These are phyloP conservation scores for Coniochaeta prunicola DNA, from an alignment of 2,329 filamentous ascomycete species.

Conservation along the genomic window DNA sequence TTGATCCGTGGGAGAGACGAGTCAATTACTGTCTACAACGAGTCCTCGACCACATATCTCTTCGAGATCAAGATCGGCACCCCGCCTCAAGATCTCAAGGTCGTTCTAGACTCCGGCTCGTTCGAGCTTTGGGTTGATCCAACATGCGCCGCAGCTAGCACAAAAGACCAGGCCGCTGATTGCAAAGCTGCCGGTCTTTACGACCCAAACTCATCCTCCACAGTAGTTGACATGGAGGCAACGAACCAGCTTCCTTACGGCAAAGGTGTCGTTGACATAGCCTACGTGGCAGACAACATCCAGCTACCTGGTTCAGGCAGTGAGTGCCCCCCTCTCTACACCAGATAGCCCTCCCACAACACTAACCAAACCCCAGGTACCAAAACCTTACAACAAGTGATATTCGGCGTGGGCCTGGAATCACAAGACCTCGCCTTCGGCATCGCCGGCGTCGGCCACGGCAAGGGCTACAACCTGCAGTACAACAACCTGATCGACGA, in stretches of 20 bases:
- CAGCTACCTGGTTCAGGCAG: slow-evolving; percentile 17
- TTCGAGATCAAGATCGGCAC: slow-evolving; percentile 30
- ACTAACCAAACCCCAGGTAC: slow-evolving; percentile 6
- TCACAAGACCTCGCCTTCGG: slow-evolving; percentile 21
- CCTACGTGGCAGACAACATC: slow-evolving; percentile 22
- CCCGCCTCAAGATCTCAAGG: slow-evolving; percentile 36
- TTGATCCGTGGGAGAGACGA: background rate
- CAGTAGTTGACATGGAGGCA: slow-evolving; percentile 9
- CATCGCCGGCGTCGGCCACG: slow-evolving; percentile 24
- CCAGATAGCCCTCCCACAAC: background rate
- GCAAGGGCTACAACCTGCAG: slow-evolving; percentile 17
- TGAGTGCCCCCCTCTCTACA: slow-evolving; percentile 5
- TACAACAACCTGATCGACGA: slow-evolving; percentile 37
- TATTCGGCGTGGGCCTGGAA: slow-evolving; percentile 21
- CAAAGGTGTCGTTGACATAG: slow-evolving; percentile 18
- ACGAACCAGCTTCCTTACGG: slow-evolving; percentile 19
- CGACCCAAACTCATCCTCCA: slow-evolving; percentile 15
- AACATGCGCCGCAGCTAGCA: slow-evolving; percentile 36
- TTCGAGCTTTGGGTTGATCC: slow-evolving; percentile 54
- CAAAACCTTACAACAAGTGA: slow-evolving; percentile 15
- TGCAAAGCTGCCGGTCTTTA: slow-evolving; percentile 34
- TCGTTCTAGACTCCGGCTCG: slow-evolving; percentile 45
- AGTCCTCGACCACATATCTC: background rate
- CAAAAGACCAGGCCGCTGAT: slow-evolving; percentile 22
- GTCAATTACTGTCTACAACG: background rate